Base-by-base conservation (phyloP, 2,329 filamentous ascomycete species). In the Colletotrichum sublineola region DNA sequence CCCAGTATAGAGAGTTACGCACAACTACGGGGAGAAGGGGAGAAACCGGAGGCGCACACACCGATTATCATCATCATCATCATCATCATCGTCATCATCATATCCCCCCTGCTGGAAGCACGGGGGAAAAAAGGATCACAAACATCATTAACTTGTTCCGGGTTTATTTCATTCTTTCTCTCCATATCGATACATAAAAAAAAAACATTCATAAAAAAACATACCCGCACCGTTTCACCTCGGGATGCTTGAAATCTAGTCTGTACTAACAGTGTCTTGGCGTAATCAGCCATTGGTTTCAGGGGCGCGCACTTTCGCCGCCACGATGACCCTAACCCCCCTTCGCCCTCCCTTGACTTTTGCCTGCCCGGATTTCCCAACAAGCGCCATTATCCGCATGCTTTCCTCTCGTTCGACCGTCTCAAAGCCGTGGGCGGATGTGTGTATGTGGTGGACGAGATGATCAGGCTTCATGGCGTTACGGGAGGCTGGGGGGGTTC, bases 1-100 rank as follows among this genome's bases (percentile, higher is more conserved):
- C 56, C 66, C 66, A 61, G 69, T 72, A 61, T 72, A 65, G 69
- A 72, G 57, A 72, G 57, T 69, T 69, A 69, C 60, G 66, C 60
- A 33, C 53, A 46, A 46, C 33, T 36, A 40, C n/a, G 38, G 44
- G 20, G 31, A 46, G 33, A 12, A 11, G 18, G 2, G 24, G 18
- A 7, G 24, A 12, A n/a, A 9, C 8, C 29, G 42, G 36, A 9
- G 52, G 66, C 38, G 60, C 58, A 48, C 58, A 62, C 36, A 38
- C 42, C 46, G 20, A n/a, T 46, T 5, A n/a, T 46, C 44, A 46
- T n/a, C 62, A 53, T 29, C n/a, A 6, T 46, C 44, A 48, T n/a
- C 62, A 53, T 29, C 38, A 3, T 46, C 44, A 46, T 46, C 44
- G 11, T n/a, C 20, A 48, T n/a, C 44, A 46, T n/a, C 62, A 53